Evolutionary conservation across 176 grass and related monocot species (phyloP).

Genomic region (Bromus sterilis): DNA sequence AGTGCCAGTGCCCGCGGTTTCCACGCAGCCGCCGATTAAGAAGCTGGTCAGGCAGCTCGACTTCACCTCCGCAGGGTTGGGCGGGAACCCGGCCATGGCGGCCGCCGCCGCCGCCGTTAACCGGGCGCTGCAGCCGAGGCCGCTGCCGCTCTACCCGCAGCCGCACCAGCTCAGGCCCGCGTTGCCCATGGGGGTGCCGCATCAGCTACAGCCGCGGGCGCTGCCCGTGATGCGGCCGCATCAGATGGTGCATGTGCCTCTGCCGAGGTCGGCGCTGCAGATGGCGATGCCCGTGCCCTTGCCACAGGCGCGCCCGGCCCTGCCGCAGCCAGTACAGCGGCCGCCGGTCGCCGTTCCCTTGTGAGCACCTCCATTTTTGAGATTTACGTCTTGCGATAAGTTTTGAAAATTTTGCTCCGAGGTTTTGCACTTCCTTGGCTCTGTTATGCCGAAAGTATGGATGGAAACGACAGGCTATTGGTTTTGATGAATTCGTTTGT

Average conservation of each 20-base stretch:
- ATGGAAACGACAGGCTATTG: background rate
- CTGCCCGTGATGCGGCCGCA: constrained; percentile 36
- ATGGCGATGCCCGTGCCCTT: constrained; percentile 25
- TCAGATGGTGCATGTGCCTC: constrained; percentile 17
- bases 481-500: background rate
- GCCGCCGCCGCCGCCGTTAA: constrained; percentile 38
- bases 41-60: constrained; percentile 85
- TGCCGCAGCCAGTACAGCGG: constrained; percentile 23
- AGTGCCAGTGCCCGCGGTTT: constrained; percentile 25
- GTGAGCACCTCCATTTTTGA: constrained; percentile 30
- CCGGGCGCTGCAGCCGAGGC: constrained; percentile 43
- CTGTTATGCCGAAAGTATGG: background rate
- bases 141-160: constrained; percentile 29
- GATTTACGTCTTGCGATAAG: constrained; percentile 1
- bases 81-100: constrained; percentile 59
- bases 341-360: constrained; percentile 32
- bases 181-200: constrained; percentile 31
- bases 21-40: constrained; percentile 49
- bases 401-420: constrained; percentile 6
- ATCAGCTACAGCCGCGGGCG: constrained; percentile 28
- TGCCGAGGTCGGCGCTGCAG: background rate
- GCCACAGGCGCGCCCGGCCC: constrained; percentile 27
- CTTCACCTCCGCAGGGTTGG: constrained; percentile 54
- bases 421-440: background rate
- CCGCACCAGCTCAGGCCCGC: constrained; percentile 20